A percentile compares a stretch with the other conserved stretches of the same genome.
Evolutionary conservation across 768 basidiomycete genomes (phyloP).

Genomic region (Lenzites betulinus): DNA sequence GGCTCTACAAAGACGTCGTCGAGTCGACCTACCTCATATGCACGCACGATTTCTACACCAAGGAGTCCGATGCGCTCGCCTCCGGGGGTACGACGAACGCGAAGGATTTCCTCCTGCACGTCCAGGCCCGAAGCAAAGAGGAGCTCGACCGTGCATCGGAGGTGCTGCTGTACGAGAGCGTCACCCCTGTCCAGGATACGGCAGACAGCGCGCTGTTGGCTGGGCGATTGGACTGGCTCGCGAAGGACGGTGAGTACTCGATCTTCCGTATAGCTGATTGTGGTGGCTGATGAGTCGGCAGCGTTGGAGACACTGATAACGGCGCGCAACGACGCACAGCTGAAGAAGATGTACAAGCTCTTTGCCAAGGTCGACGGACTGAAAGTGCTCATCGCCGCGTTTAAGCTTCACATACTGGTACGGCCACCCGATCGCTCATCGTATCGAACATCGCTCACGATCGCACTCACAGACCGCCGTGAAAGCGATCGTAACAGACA

Average conservation of each 20-base stretch:
- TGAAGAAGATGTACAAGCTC: slow-evolving; percentile 59
- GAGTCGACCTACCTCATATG: slow-evolving; percentile 55
- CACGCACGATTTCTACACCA: slow-evolving; percentile 54
- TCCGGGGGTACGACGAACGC: slow-evolving; percentile 45
- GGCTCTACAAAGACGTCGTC: slow-evolving; percentile 56
- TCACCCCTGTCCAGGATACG: slow-evolving; percentile 50
- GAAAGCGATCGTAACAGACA: slow-evolving; percentile 63
- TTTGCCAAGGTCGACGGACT: slow-evolving; percentile 60
- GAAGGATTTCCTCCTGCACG: slow-evolving; percentile 54
- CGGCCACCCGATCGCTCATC: background rate
- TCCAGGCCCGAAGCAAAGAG: slow-evolving; percentile 48
- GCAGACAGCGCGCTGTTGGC: slow-evolving; percentile 56
- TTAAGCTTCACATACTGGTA: slow-evolving; percentile 65
- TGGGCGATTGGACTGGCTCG: slow-evolving; percentile 46
- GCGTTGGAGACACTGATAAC: slow-evolving; percentile 58
- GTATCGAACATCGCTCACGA: background rate
- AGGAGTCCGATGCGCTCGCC: slow-evolving; percentile 47
- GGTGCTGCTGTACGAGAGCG: slow-evolving; percentile 53
- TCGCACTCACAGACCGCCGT: slow-evolving; percentile 51
- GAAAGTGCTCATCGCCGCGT: slow-evolving; percentile 57
- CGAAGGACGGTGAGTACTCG: slow-evolving; percentile 37
- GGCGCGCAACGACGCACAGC: slow-evolving; percentile 41
- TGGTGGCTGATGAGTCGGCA: slow-evolving; percentile 27
- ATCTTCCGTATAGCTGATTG: background rate
- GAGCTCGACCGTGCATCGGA: slow-evolving; percentile 57